Evolutionary conservation across 1,139 yeast genomes (phyloP), one percentile per base, ranked within the genome.

Genomic region (Candida freyschussii): DNA sequence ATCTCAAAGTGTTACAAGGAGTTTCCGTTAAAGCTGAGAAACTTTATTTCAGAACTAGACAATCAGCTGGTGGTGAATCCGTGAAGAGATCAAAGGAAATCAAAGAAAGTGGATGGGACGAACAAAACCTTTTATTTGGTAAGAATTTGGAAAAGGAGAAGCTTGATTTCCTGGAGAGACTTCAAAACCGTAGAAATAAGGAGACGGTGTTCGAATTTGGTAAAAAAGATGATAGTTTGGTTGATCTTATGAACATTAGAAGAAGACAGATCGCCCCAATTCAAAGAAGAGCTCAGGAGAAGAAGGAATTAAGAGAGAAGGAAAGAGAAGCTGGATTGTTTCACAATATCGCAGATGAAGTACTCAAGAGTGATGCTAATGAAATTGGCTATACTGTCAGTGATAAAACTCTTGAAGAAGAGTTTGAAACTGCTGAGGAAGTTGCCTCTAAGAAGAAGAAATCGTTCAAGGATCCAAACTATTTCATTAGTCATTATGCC

Each of bases 141-240:
- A 71, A 73, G 29, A 78, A 79, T 52, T 52, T 69, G 35, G 96
- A 87, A 53, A 68, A 64, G 40, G 95, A 82, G 45, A 84, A 87
- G 55, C 71, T 84, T 28, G 72, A 63, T 13, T 78, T 91, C 50
- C 67, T 93, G 45, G 81, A 75, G 10, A 76, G 77, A 48, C 65
- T 93, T 39, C 73, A 74, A 34, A 72, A 84, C 47, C 68, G 96
- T 51, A 57, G 69, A 33, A 64, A 74, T 29, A 80, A 84, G 52
- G 97, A 91, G 55, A 93, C 98, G 0, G 96, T 93, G 7, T 93
- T 93, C 57, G 99, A 93, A 57, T 81, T 86, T 59, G 68, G 72
- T 37, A 75, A 77, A 47, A 66, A 64, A 34, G 89, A 81, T 44
- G 83, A 83, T 44, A 78, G 77, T 43, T 62, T 87, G 53, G 83